Conservation (phyloP, 768 basidiomycete species). For the Coprinopsis strossmayeri region DNA sequence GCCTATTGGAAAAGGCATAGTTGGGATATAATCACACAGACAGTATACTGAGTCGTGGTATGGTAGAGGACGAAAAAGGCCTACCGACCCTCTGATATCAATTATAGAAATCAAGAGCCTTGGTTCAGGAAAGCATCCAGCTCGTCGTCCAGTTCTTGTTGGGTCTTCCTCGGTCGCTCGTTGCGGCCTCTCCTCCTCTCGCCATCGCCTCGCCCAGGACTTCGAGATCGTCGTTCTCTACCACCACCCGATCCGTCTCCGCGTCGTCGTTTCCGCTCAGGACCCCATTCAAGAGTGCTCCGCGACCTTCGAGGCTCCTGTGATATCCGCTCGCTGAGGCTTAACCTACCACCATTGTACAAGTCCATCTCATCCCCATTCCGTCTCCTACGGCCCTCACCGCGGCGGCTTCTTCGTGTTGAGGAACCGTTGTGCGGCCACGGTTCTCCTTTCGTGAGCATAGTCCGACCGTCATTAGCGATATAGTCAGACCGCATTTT, state of each 20-base stretch:
- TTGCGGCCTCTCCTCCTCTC: constrained; percentile 21
- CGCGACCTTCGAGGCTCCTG: constrained; percentile 9
- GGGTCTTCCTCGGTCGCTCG: constrained; percentile 47
- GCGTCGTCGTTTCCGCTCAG: constrained; percentile 15
- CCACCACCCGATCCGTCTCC: constrained; percentile 16
- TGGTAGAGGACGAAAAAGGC: too few relatives aligned
- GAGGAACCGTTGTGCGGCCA: constrained; percentile 33
- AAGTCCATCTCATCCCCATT: constrained; percentile 12
- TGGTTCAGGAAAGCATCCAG: constrained; percentile 67
- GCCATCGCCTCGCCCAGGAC: constrained; percentile 17
- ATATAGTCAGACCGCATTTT: constrained; percentile 68
- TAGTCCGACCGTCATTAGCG: constrained; percentile 39
- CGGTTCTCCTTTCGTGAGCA: constrained; percentile 30
- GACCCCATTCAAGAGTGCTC: constrained; percentile 9
- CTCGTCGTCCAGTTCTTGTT: constrained; percentile 78
- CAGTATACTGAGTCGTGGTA: too few relatives aligned
- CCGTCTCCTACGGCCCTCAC: constrained; percentile 13
- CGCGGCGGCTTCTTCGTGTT: constrained; percentile 27
- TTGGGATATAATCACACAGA: too few relatives aligned
- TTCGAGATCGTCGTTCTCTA: constrained; percentile 16
- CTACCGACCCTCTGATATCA: too few relatives aligned
- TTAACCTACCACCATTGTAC: constrained; percentile 2
- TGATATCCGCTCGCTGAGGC: constrained; percentile 15
- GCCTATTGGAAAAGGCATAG: too few relatives aligned
- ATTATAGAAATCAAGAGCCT: too few relatives aligned